Evolutionary conservation across 345 rosid species (phyloP).

Genomic region (Balakata baccata): DNA sequence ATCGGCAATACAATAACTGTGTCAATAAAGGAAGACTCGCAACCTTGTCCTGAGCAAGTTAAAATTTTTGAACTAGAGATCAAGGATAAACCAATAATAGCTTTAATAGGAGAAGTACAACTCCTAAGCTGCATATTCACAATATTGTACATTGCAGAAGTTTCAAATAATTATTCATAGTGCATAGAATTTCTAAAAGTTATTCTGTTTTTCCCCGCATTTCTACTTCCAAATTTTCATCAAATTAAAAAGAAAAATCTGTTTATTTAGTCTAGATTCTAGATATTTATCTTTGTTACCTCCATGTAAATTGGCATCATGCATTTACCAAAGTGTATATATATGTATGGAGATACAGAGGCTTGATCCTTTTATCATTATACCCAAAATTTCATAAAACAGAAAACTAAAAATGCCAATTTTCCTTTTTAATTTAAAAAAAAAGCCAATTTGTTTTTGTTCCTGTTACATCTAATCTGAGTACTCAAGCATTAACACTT

Average conservation of each 20-base stretch:
- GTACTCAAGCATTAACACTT: background rate
- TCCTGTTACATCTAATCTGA: background rate
- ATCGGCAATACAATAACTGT: background rate
- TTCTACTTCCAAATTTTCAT: background rate
- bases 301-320: background rate
- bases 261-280: background rate
- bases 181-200: background rate
- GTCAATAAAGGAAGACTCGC: background rate
- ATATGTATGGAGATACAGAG: background rate
- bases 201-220: background rate
- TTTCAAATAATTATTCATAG: background rate
- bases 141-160: background rate
- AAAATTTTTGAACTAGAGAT: background rate
- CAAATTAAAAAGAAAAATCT: background rate
- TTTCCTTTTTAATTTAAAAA: background rate
- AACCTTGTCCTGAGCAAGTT: background rate
- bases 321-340: background rate
- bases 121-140: background rate
- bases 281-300: background rate
- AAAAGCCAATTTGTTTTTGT: background rate
- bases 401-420: background rate
- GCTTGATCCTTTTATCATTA: background rate
- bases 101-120: background rate
- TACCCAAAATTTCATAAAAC: slow-evolving; percentile 2
- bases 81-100: background rate